These are phyloP conservation scores for Oligophagozyma castellii DNA, from an alignment of 1,139 yeast genomes.

Conservation along the genomic window DNA sequence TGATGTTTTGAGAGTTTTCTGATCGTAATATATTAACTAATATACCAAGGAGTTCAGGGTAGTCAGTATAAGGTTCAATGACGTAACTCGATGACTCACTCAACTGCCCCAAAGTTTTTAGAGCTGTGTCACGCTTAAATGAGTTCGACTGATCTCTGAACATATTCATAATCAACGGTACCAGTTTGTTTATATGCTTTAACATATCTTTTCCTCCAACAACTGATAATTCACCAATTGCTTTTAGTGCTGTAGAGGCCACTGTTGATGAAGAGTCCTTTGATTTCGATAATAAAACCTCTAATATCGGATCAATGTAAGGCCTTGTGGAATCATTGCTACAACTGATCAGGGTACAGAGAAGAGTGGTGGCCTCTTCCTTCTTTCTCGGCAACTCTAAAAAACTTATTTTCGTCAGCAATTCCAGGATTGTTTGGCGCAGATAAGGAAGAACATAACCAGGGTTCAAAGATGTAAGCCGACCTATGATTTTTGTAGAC, in stretches of 20 bases:
- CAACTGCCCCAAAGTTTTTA: conserved; percentile 75
- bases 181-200: conserved; percentile 56
- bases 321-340: conserved; percentile 78
- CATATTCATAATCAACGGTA: conserved; percentile 80
- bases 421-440: conserved; percentile 72
- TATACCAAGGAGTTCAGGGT: conserved; percentile 77
- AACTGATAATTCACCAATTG: conserved; percentile 77
- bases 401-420: conserved; percentile 72
- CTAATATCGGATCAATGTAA: conserved; percentile 78
- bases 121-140: conserved; percentile 77
- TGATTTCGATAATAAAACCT: conserved; percentile 67
- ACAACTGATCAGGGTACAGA: conserved; percentile 61
- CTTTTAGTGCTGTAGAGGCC: conserved; percentile 71
- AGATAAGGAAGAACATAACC: conserved; percentile 92
- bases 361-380: conserved; percentile 74
- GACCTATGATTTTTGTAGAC: conserved; percentile 70
- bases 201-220: conserved; percentile 82
- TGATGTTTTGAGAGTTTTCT: conserved; percentile 61
- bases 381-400: conserved; percentile 64
- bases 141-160: conserved; percentile 90
- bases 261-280: conserved; percentile 64
- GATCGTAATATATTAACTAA: conserved; percentile 69
- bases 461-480: conserved; percentile 77
- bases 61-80: conserved; percentile 84
- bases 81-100: conserved; percentile 91